These are phyloP conservation scores for Ceratobasidium sp. DNA, from an alignment of 1,284 basidiomycete genomes.

Conservation along the genomic window DNA sequence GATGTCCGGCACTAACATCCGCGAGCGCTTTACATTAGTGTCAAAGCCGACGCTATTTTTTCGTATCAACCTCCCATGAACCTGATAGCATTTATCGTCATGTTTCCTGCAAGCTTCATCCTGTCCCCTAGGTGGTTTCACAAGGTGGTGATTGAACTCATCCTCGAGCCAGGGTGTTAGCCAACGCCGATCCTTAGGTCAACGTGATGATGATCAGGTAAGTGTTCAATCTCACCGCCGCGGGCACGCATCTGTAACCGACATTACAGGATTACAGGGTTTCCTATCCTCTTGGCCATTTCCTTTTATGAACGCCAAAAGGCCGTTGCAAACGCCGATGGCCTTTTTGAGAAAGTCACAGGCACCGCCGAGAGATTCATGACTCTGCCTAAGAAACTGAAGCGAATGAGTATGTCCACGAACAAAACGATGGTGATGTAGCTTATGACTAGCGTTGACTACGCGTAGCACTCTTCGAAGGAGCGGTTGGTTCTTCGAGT, in stretches of 20 bases:
- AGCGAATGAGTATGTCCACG: constrained; percentile 72
- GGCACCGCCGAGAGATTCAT: constrained; percentile 70
- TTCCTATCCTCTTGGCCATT: constrained; percentile 83
- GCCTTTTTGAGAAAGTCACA: constrained; percentile 73
- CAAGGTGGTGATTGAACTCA: constrained; percentile 45
- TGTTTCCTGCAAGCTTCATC: constrained; percentile 83
- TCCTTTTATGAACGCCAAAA: constrained; percentile 84
- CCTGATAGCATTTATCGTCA: constrained; percentile 77
- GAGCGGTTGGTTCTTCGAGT: constrained; percentile 68
- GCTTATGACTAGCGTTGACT: constrained; percentile 15
- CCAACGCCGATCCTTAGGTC: constrained; percentile 58
- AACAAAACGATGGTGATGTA: constrained; percentile 34
- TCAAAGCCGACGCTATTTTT: constrained; percentile 88
- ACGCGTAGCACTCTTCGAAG: constrained; percentile 75
- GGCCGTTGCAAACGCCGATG: constrained; percentile 64
- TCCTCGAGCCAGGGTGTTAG: background rate
- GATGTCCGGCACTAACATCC: constrained; percentile 45
- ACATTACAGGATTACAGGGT: constrained; percentile 72
- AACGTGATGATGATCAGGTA: constrained; percentile 86
- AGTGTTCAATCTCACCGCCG: constrained; percentile 2
- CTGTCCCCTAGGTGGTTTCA: constrained; percentile 57
- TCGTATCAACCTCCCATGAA: constrained; percentile 94
- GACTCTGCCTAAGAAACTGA: constrained; percentile 70
- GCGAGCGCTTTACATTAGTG: constrained; percentile 55
- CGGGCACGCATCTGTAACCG: constrained; percentile 37